Percentiles rank a stretch among this genome's conserved stretches.
These are phyloP conservation scores for Hygrophorus pudorinus DNA, from an alignment of 768 basidiomycete genomes.

Conservation along the genomic window DNA sequence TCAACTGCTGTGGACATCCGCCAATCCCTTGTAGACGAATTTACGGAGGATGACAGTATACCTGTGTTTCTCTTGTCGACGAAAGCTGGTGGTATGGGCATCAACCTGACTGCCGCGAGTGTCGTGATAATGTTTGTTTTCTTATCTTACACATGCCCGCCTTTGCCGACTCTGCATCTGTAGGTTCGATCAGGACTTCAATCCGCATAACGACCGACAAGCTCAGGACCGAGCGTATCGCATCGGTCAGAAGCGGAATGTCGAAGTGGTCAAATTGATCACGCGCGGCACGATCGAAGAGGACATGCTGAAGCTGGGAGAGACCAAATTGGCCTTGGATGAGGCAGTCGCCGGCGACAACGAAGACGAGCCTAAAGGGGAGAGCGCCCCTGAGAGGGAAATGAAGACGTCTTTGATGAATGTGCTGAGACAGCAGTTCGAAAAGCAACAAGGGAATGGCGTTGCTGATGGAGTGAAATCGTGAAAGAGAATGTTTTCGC, in stretches of 20 bases:
- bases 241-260: conserved; percentile 89
- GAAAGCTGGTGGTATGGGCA: conserved; percentile 91
- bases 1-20: conserved; percentile 90
- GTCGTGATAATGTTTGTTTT: conserved; percentile 75
- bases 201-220: conserved; percentile 95
- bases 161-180: conserved; percentile 5
- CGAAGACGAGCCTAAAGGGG: conserved; percentile 50
- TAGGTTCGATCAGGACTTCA: conserved; percentile 97
- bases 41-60: conserved; percentile 81
- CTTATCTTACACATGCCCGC: neutral
- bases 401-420: conserved; percentile 85
- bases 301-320: conserved; percentile 84
- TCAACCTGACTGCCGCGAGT: conserved; percentile 92
- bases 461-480: conserved; percentile 6
- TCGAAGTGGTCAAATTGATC: conserved; percentile 91
- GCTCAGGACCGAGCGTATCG: conserved; percentile 97
- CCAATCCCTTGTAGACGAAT: conserved; percentile 91
- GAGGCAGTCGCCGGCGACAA: conserved; percentile 85
- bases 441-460: conserved; percentile 35
- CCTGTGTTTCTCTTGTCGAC: conserved; percentile 86
- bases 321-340: conserved; percentile 86
- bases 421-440: conserved; percentile 74
- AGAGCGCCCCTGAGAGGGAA: conserved; percentile 63
- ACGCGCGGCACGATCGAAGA: conserved; percentile 91
- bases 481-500: conserved; percentile 4